These are phyloP conservation scores for Xylaria sp. DNA, from an alignment of 2,329 filamentous ascomycete genomes.

Conservation along the genomic window DNA sequence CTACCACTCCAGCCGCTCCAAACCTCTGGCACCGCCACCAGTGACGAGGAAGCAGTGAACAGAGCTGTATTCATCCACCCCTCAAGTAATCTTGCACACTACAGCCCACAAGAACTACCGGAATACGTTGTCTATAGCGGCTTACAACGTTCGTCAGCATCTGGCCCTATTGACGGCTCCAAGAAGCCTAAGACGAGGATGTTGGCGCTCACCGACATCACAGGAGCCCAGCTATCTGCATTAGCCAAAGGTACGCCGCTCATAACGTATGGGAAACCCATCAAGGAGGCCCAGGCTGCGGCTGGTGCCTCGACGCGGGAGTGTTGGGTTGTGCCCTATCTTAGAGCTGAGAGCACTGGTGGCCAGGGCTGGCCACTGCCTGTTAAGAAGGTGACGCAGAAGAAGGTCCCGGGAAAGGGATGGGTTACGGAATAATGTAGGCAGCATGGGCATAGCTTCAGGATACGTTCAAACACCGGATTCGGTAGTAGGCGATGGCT, in stretches of 20 bases:
- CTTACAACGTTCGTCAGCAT: constrained; percentile 69
- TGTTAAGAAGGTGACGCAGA: constrained; percentile 83
- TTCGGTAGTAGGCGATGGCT: too few species aligned
- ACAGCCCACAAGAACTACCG: constrained; percentile 75
- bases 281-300: constrained; percentile 74
- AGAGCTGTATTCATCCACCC: constrained; percentile 87
- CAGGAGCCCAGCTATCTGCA: constrained; percentile 74
- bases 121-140: constrained; percentile 87
- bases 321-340: constrained; percentile 81
- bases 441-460: background rate
- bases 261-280: constrained; percentile 84
- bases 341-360: constrained; percentile 70
- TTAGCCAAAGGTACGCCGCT: constrained; percentile 86
- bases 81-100: constrained; percentile 75
- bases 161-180: constrained; percentile 41
- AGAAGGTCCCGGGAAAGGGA: constrained; percentile 70
- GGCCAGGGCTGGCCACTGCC: constrained; percentile 83
- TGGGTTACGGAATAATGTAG: constrained; percentile 70
- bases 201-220: constrained; percentile 83
- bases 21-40: constrained; percentile 45
- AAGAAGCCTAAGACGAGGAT: constrained; percentile 78
- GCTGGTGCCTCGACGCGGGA: constrained; percentile 59
- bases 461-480: too few species aligned
- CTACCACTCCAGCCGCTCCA: constrained; percentile 77
- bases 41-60: constrained; percentile 49